Conservation (phyloP, 2,329 filamentous ascomycete species). For the Talaromyces amestolkiae region DNA sequence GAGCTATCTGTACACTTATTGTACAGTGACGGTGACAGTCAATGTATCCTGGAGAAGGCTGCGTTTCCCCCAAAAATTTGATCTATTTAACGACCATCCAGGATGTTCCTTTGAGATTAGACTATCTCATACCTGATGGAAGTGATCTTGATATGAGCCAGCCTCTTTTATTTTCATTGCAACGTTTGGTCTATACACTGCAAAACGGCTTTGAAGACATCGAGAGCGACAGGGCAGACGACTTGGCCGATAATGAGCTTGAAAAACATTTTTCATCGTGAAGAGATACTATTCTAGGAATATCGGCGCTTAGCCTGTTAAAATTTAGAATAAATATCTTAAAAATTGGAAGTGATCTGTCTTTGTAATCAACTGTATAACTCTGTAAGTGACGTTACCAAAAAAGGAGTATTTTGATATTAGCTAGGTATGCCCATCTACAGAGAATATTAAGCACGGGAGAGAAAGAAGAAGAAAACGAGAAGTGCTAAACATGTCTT, state of each 20-base stretch:
- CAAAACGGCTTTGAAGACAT: neutral
- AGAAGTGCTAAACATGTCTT: too few species aligned
- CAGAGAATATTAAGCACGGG: neutral
- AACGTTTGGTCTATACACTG: neutral
- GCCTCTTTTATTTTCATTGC: neutral
- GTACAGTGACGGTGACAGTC: neutral
- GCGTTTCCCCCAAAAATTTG: neutral
- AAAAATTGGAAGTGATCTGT: neutral
- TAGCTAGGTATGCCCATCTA: neutral
- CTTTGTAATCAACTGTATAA: neutral
- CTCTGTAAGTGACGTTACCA: neutral
- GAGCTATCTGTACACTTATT: neutral
- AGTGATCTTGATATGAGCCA: neutral
- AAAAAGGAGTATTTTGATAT: neutral
- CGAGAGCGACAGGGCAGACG: neutral
- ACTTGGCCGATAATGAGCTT: neutral
- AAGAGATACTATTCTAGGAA: neutral
- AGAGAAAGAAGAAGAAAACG: neutral
- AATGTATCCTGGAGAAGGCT: neutral
- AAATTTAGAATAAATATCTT: neutral
- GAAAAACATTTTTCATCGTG: neutral
- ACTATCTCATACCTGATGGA: neutral
- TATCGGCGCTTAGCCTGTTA: neutral
- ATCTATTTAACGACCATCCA: neutral
- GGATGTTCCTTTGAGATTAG: neutral